phyloP scores from a whole-genome alignment of 805 yeast genomes.

The Pichia insulana region DNA sequence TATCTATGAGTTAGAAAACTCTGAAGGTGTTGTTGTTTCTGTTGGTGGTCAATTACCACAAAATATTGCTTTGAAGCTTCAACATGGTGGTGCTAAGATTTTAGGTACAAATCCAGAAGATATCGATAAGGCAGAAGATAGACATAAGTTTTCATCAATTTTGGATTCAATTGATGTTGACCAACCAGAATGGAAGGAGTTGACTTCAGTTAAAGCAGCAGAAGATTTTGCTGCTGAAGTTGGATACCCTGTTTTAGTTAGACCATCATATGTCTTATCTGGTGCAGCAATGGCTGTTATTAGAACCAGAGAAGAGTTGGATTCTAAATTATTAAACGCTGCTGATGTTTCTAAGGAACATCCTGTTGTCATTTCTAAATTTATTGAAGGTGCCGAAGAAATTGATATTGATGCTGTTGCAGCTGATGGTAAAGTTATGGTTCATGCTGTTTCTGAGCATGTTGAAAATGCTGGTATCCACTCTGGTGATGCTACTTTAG shows the following conservation, averaged over 20 bases:
- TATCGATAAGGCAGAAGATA: slow-evolving; percentile 95
- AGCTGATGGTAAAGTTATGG: slow-evolving; percentile 73
- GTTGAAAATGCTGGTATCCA: slow-evolving; percentile 98
- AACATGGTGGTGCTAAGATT: slow-evolving; percentile 74
- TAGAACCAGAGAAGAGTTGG: slow-evolving; percentile 68
- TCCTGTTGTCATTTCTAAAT: slow-evolving; percentile 95
- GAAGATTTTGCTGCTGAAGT: slow-evolving; percentile 76
- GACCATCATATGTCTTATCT: slow-evolving; percentile 94
- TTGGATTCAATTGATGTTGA: slow-evolving; percentile 88
- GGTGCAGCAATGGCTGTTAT: slow-evolving; percentile 99
- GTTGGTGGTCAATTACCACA: slow-evolving; percentile 99
- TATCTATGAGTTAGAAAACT: slow-evolving; percentile 84
- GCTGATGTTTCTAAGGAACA: slow-evolving; percentile 91
- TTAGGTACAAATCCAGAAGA: slow-evolving; percentile 92
- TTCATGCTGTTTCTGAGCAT: slow-evolving; percentile 95
- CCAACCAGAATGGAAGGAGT: slow-evolving; percentile 97
- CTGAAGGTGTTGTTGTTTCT: slow-evolving; percentile 88
- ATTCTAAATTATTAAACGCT: slow-evolving; percentile 74
- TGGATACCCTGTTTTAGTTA: slow-evolving; percentile 90
- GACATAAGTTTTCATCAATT: slow-evolving; percentile 94
- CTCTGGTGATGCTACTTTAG: slow-evolving; percentile 96
- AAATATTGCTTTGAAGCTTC: slow-evolving; percentile 84
- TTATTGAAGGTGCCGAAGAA: slow-evolving; percentile 92
- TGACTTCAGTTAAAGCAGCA: slow-evolving; percentile 80
- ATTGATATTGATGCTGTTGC: slow-evolving; percentile 98